These are phyloP conservation scores for Pseudognaphalium luteoalbum DNA, from an alignment of 129 eudicot genomes.

Conservation along the genomic window DNA sequence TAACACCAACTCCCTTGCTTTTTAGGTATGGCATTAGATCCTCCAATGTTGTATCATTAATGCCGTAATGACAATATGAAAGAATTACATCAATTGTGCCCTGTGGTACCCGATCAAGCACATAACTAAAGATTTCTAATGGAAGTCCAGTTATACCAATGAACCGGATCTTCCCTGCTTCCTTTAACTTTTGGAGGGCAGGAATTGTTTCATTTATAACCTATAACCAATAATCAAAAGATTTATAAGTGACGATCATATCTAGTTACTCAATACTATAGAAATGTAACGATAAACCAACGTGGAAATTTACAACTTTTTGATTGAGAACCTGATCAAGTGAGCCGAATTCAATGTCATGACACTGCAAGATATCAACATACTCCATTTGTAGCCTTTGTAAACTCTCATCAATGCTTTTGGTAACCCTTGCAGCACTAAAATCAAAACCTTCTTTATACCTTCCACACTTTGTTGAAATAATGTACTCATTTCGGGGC, in stretches of 20 bases:
- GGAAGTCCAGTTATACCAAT: conserved; percentile 99
- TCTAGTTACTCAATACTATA: not conserved
- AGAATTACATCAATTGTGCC: conserved; percentile 84
- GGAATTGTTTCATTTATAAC: conserved; percentile 91
- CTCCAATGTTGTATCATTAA: conserved; percentile 79
- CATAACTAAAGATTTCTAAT: conserved; percentile 69
- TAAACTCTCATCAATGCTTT: conserved; percentile 86
- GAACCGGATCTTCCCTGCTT: conserved; percentile 79
- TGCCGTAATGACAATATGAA: conserved; percentile 85
- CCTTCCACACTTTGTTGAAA: conserved; percentile 93
- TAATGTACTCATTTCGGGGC: conserved; percentile 74
- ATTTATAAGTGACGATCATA: conserved; percentile 4
- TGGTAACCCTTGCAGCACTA: conserved; percentile 81
- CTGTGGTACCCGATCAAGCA: conserved; percentile 81
- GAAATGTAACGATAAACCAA: not conserved
- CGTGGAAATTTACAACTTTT: not conserved
- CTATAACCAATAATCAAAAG: conserved; percentile 29
- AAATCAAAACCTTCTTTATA: conserved; percentile 90
- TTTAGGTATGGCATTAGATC: conserved; percentile 85
- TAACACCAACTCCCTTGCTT: conserved; percentile 91
- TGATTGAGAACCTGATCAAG: conserved; percentile 78
- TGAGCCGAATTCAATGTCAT: conserved; percentile 91
- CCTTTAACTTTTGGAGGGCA: conserved; percentile 78
- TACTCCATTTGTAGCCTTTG: conserved; percentile 89
- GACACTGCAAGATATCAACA: conserved; percentile 91